Conservation (phyloP, 2,329 filamentous ascomycete species). For the Anisogramma anomala region DNA sequence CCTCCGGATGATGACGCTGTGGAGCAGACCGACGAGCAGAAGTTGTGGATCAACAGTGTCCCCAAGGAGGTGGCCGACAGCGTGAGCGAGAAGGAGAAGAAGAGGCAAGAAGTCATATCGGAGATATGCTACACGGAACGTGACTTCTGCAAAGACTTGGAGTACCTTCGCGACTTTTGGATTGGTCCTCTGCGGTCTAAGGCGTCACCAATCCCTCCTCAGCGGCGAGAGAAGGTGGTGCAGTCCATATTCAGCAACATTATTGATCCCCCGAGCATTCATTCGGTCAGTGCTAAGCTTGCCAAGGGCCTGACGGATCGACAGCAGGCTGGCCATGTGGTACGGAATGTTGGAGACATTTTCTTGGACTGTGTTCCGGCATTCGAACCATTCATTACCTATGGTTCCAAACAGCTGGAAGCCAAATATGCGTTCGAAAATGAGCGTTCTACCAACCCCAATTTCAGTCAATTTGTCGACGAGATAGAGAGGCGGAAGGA, state of each 20-base stretch:
- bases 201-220: constrained; percentile 76
- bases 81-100: constrained; percentile 85
- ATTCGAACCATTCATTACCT: constrained; percentile 92
- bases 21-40: constrained; percentile 79
- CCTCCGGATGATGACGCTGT: constrained; percentile 63
- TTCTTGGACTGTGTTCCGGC: constrained; percentile 85
- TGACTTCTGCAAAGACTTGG: constrained; percentile 97
- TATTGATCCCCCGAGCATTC: constrained; percentile 69
- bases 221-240: constrained; percentile 80
- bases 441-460: constrained; percentile 74
- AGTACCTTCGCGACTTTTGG: constrained; percentile 98
- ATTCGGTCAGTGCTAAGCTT: constrained; percentile 79
- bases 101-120: constrained; percentile 94
- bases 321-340: constrained; percentile 83
- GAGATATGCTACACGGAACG: constrained; percentile 98
- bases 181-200: constrained; percentile 79
- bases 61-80: constrained; percentile 88
- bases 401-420: constrained; percentile 90
- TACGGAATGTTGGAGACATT: constrained; percentile 82
- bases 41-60: constrained; percentile 98
- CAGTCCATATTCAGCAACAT: constrained; percentile 93
- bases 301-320: constrained; percentile 79
- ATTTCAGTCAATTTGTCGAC: constrained; percentile 85
- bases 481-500: constrained; percentile 94
- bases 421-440: constrained; percentile 98